A percentile compares a stretch with the other conserved stretches of the same genome.
These are phyloP conservation scores for Akebia trifoliata DNA, from an alignment of 164 flowering plant species.

Conservation along the genomic window DNA sequence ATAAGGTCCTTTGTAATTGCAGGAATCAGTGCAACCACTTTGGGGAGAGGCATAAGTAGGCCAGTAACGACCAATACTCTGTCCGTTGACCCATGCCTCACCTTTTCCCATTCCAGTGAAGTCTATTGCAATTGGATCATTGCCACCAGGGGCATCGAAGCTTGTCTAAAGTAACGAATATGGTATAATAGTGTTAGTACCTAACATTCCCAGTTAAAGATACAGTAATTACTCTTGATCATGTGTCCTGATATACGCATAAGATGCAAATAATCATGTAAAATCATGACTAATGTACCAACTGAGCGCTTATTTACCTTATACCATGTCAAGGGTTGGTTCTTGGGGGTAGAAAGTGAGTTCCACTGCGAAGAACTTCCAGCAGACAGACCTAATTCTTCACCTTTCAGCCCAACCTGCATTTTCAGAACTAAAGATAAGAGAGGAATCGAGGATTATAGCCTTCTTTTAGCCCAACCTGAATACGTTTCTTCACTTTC, in stretches of 20 bases:
- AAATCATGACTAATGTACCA: slow-evolving; percentile 1
- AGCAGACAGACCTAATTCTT: slow-evolving; percentile 56
- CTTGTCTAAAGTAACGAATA: slow-evolving; percentile 43
- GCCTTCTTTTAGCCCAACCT: no score
- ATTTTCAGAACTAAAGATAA: slow-evolving; percentile 10
- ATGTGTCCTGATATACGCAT: no score
- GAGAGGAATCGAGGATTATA: not conserved
- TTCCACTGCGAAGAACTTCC: slow-evolving; percentile 71
- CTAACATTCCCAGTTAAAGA: not conserved
- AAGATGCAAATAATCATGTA: no score
- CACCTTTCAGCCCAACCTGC: slow-evolving; percentile 89
- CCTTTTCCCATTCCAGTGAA: slow-evolving; percentile 90
- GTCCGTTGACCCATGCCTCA: slow-evolving; percentile 97
- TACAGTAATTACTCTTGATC: not conserved
- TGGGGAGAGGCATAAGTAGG: slow-evolving; percentile 52
- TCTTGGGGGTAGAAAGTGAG: slow-evolving; percentile 51
- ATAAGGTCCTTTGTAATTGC: slow-evolving; percentile 70
- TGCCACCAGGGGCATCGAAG: slow-evolving; percentile 79
- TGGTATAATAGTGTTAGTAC: not conserved
- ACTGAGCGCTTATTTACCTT: slow-evolving; percentile 45
- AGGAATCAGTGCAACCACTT: slow-evolving; percentile 55
- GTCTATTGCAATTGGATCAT: slow-evolving; percentile 69
- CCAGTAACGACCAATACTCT: slow-evolving; percentile 97
- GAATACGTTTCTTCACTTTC: no score
- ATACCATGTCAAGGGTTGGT: slow-evolving; percentile 85